These are phyloP conservation scores for Candida chilensis DNA, from an alignment of 805 yeast genomes.

Conservation along the genomic window DNA sequence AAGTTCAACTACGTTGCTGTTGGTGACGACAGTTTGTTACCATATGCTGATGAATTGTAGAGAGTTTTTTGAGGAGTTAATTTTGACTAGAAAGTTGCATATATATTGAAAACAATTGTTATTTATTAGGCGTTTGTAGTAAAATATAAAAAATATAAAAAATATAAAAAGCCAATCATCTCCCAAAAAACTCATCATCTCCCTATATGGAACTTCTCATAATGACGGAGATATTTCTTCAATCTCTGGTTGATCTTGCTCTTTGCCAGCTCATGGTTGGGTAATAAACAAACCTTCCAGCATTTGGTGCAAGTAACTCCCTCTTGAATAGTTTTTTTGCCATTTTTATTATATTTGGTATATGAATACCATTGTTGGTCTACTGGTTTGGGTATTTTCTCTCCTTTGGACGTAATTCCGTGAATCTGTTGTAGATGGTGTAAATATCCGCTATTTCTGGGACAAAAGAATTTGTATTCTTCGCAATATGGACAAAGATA, in stretches of 20 bases:
- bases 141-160: no score
- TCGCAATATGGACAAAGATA: conserved; percentile 1
- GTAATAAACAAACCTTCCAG: no score
- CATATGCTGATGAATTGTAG: conserved; percentile 84
- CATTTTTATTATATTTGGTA: not conserved
- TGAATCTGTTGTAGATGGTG: conserved; percentile 1
- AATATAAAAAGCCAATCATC: no score
- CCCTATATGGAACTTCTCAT: no score
- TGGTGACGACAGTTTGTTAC: conserved; percentile 81
- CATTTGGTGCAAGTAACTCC: not conserved
- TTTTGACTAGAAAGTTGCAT: no score
- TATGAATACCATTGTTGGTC: not conserved
- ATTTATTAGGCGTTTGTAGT: no score
- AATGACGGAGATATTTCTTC: no score
- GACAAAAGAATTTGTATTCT: not conserved
- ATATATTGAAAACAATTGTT: no score
- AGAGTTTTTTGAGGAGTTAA: no score
- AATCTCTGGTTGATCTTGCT: no score
- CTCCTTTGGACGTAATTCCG: not conserved
- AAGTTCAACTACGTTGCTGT: conserved; percentile 81
- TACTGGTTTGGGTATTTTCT: not conserved
- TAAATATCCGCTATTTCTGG: not conserved
- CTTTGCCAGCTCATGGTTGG: no score
- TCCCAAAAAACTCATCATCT: no score
- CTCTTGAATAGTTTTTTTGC: not conserved